A percentile compares a stretch with the other conserved stretches of the same genome.
phyloP scores from a whole-genome alignment of 495 filamentous ascomycete species.

The Rostrohypoxylon terebratum region DNA sequence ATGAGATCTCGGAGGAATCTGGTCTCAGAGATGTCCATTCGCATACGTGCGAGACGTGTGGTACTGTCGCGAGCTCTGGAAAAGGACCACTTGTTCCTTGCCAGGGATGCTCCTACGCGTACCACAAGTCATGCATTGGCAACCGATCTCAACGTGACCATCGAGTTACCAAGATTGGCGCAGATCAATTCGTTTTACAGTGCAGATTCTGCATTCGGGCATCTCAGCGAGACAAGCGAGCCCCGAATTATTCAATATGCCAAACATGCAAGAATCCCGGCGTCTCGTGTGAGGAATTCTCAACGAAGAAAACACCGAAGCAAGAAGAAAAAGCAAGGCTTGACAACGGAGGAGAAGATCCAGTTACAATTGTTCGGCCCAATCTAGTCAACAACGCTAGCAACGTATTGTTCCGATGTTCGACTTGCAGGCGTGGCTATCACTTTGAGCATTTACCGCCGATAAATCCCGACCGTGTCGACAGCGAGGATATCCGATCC shows the following conservation, averaged over 20 bases:
- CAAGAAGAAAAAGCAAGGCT: slow-evolving; percentile 85
- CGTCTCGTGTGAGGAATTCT: slow-evolving; percentile 75
- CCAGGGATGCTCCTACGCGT: slow-evolving; percentile 87
- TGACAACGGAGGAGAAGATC: slow-evolving; percentile 82
- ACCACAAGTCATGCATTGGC: slow-evolving; percentile 86
- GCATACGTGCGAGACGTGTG: slow-evolving; percentile 79
- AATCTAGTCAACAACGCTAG: slow-evolving; percentile 76
- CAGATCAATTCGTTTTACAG: slow-evolving; percentile 85
- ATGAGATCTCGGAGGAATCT: slow-evolving; percentile 60
- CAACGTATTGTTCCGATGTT: slow-evolving; percentile 86
- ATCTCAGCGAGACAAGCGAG: slow-evolving; percentile 72
- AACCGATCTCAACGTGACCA: slow-evolving; percentile 79
- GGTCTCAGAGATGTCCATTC: slow-evolving; percentile 75
- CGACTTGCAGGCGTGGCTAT: slow-evolving; percentile 77
- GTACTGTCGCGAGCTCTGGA: slow-evolving; percentile 52
- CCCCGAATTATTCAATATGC: slow-evolving; percentile 78
- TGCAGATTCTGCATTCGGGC: slow-evolving; percentile 84
- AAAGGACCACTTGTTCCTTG: slow-evolving; percentile 81
- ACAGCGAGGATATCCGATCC: slow-evolving; percentile 54
- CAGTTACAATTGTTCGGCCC: slow-evolving; percentile 70
- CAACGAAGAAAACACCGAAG: slow-evolving; percentile 71
- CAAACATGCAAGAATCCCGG: slow-evolving; percentile 72
- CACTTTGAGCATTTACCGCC: slow-evolving; percentile 84
- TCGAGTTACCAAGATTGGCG: slow-evolving; percentile 88
- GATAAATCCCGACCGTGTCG: slow-evolving; percentile 48